These are phyloP conservation scores for Phytophthora foliorum DNA, from an alignment of 352 stramenopile genomes.

Conservation along the genomic window DNA sequence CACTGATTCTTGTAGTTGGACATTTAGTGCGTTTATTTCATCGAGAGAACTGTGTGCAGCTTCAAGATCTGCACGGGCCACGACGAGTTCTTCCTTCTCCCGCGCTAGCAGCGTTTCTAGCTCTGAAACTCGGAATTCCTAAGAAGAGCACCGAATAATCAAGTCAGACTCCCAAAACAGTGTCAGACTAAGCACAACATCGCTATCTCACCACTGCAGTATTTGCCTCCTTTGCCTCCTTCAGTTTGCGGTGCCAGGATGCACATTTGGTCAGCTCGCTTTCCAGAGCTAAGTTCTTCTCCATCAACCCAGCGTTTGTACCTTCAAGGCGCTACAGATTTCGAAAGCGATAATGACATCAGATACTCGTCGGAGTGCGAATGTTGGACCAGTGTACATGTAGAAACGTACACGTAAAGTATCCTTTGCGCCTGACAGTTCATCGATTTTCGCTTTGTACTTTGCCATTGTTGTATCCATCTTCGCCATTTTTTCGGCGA, in stretches of 20 bases:
- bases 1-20: constrained; percentile 62
- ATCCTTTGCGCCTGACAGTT: constrained; percentile 61
- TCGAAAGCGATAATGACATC: constrained; percentile 1
- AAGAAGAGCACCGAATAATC: background rate
- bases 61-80: constrained; percentile 42
- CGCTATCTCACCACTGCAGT: constrained; percentile 62
- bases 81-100: constrained; percentile 43
- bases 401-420: constrained; percentile 49
- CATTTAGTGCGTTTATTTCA: constrained; percentile 51
- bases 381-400: background rate
- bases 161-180: constrained; percentile 1
- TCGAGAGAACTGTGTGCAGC: constrained; percentile 38
- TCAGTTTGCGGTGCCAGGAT: constrained; percentile 68
- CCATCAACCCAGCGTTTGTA: constrained; percentile 62
- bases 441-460: constrained; percentile 81
- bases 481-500: constrained; percentile 58
- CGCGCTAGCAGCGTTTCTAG: constrained; percentile 50
- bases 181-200: background rate
- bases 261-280: constrained; percentile 54
- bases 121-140: constrained; percentile 78
- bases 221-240: constrained; percentile 73
- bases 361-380: background rate
- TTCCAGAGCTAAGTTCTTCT: constrained; percentile 68
- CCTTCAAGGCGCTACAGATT: constrained; percentile 57
- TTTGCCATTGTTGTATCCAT: constrained; percentile 59